phyloP scores from a whole-genome alignment of 2,329 filamentous ascomycete genomes.

The Pseudogymnoascus sp. region DNA sequence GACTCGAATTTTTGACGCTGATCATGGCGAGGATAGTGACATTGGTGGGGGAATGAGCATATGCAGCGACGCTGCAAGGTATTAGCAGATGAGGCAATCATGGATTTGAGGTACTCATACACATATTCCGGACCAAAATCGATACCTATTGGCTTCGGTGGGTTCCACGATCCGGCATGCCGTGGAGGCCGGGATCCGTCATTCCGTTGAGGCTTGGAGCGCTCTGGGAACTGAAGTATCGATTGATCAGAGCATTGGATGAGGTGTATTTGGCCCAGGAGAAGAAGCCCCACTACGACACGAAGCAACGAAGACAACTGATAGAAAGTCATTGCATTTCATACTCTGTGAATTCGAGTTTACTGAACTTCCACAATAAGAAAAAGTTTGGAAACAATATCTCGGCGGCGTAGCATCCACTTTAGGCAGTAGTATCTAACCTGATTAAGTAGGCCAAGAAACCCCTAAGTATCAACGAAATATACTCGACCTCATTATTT shows the following conservation, averaged over 20 bases:
- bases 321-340: background rate
- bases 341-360: background rate
- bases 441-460: background rate
- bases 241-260: background rate
- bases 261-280: background rate
- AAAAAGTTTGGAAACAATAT: background rate
- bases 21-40: background rate
- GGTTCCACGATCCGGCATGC: background rate
- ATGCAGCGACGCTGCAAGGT: background rate
- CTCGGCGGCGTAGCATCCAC: background rate
- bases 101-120: background rate
- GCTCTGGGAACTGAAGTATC: background rate
- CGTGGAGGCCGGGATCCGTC: background rate
- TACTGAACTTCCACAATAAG: background rate
- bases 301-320: background rate
- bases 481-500: background rate
- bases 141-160: background rate
- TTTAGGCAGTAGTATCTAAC: background rate
- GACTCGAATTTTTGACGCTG: background rate
- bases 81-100: background rate
- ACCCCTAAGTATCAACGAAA: background rate
- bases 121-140: background rate
- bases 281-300: background rate
- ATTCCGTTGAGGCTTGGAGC: too few species aligned
- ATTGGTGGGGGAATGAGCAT: background rate